A percentile compares a stretch with the other conserved stretches of the same genome.
Conservation (phyloP, 164 flowering plant species). For the Stephania cephalantha region DNA sequence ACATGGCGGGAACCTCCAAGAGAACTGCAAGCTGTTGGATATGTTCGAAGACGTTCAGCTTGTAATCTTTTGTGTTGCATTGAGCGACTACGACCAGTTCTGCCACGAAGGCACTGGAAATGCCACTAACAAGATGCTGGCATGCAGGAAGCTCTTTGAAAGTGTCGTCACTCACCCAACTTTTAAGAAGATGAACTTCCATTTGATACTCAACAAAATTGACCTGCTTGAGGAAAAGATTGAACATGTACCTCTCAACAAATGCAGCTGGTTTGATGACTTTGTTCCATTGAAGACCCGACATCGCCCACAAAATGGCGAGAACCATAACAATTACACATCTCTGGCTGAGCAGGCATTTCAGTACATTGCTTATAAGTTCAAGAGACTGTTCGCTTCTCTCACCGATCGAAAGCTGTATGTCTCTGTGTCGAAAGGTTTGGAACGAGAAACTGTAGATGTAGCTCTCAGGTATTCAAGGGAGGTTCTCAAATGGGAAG, state of each 20-base stretch:
- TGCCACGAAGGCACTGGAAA: conserved; percentile 43
- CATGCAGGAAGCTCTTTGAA: conserved; percentile 63
- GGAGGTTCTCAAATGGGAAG: conserved; percentile 92
- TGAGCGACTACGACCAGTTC: conserved; percentile 72
- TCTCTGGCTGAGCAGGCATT: conserved; percentile 61
- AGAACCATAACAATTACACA: conserved; percentile 20
- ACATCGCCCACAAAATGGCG: conserved; percentile 22
- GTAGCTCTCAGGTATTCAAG: conserved; percentile 60
- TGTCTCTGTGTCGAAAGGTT: conserved; percentile 54
- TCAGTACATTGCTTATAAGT: conserved; percentile 79
- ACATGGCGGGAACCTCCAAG: conserved; percentile 67
- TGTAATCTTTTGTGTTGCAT: conserved; percentile 71
- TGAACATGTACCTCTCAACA: conserved; percentile 47
- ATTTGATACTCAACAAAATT: conserved; percentile 72
- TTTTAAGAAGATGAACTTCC: conserved; percentile 71
- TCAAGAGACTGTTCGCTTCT: conserved; percentile 65
- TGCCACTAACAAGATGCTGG: conserved; percentile 63
- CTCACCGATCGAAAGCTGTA: conserved; percentile 72
- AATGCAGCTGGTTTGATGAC: conserved; percentile 85
- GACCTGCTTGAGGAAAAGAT: conserved; percentile 75
- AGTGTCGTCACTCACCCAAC: conserved; percentile 75
- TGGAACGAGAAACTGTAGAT: conserved; percentile 70
- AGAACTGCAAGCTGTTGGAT: conserved; percentile 90
- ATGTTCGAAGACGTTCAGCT: conserved; percentile 92
- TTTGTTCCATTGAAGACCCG: conserved; percentile 65